phyloP scores from a whole-genome alignment of 1,139 yeast genomes.

The Pichia terricola region DNA sequence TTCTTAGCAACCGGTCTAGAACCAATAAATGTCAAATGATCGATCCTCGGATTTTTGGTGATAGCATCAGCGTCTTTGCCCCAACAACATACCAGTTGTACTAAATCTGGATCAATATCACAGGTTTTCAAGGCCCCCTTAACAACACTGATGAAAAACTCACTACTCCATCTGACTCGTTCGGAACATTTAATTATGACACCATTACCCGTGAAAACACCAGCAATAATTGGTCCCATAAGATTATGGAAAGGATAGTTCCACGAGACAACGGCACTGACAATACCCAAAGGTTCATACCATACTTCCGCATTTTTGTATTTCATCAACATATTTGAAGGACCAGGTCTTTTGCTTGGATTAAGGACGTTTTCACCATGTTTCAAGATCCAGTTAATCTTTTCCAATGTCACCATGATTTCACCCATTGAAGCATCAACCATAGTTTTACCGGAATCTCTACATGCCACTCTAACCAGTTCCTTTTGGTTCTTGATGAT shows the following conservation, averaged over 20 bases:
- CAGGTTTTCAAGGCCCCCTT: constrained; percentile 62
- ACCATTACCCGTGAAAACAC: constrained; percentile 84
- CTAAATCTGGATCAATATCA: constrained; percentile 70
- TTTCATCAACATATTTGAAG: constrained; percentile 71
- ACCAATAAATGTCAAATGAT: constrained; percentile 91
- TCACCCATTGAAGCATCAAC: constrained; percentile 96
- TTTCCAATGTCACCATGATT: constrained; percentile 85
- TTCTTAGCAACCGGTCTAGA: constrained; percentile 89
- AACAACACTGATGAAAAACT: constrained; percentile 62
- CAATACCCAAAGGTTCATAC: constrained; percentile 84
- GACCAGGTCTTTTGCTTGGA: constrained; percentile 77
- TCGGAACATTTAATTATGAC: constrained; percentile 90
- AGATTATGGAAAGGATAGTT: constrained; percentile 92
- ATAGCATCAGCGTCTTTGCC: constrained; percentile 82
- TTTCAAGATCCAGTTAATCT: constrained; percentile 77
- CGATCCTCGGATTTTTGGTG: constrained; percentile 71
- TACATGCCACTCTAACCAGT: constrained; percentile 83
- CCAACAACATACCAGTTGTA: constrained; percentile 71
- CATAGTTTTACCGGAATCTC: constrained; percentile 94
- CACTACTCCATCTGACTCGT: constrained; percentile 91
- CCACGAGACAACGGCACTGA: constrained; percentile 91
- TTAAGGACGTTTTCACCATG: constrained; percentile 68
- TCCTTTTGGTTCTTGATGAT: constrained; percentile 76
- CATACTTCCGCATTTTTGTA: constrained; percentile 86
- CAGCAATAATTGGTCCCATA: constrained; percentile 85